Evolutionary conservation across 768 basidiomycete genomes (phyloP).

Genomic region (Saitozyma sp.): DNA sequence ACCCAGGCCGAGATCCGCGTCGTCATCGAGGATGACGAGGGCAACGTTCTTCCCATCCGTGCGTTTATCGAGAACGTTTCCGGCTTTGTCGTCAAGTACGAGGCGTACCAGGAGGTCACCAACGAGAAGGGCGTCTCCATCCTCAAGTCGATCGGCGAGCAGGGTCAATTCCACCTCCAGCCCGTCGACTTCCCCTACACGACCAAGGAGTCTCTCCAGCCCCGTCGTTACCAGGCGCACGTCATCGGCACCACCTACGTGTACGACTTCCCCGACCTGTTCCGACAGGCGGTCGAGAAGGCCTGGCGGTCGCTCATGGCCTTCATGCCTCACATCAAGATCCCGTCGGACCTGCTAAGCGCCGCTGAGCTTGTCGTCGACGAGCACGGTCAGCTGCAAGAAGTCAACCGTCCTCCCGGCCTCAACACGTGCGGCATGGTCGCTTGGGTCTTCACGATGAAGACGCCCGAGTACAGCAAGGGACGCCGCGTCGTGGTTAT

Average conservation of each 20-base stretch:
- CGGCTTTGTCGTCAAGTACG: slow-evolving; percentile 97
- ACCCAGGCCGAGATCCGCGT: slow-evolving; percentile 97
- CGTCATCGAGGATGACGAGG: slow-evolving; percentile 88
- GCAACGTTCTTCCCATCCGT: slow-evolving; percentile 92
- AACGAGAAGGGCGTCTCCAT: slow-evolving; percentile 95
- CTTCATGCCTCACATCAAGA: slow-evolving; percentile 66
- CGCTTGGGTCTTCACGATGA: slow-evolving; percentile 90
- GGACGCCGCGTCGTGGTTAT: slow-evolving; percentile 86
- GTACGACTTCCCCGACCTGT: slow-evolving; percentile 99
- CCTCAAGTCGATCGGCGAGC: slow-evolving; percentile 96
- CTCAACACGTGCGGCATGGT: slow-evolving; percentile 98
- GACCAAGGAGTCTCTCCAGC: slow-evolving; percentile 96
- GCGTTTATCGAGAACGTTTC: slow-evolving; percentile 98
- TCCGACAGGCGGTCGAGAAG: slow-evolving; percentile 93
- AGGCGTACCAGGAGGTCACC: slow-evolving; percentile 95
- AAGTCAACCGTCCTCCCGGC: slow-evolving; percentile 88
- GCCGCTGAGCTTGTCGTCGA: slow-evolving; percentile 90
- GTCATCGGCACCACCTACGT: slow-evolving; percentile 97
- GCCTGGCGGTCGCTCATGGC: slow-evolving; percentile 69
- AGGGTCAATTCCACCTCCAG: slow-evolving; percentile 93
- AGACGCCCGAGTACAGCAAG: slow-evolving; percentile 85
- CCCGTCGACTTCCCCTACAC: slow-evolving; percentile 91
- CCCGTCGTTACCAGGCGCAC: slow-evolving; percentile 98
- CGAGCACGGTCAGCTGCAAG: slow-evolving; percentile 83
- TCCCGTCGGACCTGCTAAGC: slow-evolving; percentile 76